phyloP scores from a whole-genome alignment of 495 filamentous ascomycete genomes.

The Durotheca rogersii region DNA sequence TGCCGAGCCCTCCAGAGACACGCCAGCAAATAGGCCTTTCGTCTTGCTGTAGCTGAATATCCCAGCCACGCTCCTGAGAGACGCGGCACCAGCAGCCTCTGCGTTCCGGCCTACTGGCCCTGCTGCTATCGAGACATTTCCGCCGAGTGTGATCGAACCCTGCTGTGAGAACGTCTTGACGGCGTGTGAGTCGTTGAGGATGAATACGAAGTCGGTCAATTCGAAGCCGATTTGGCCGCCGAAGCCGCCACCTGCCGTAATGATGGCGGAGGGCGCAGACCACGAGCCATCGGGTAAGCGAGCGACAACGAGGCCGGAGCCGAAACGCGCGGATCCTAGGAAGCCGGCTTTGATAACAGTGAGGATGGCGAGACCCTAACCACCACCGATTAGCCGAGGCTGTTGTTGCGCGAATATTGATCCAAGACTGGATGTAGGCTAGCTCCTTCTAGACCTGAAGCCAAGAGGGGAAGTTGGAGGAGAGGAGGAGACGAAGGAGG shows the following conservation, averaged over 20 bases:
- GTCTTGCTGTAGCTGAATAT: conserved; percentile 97
- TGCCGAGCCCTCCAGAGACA: conserved; percentile 86
- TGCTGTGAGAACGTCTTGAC: conserved; percentile 94
- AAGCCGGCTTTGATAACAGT: conserved; percentile 97
- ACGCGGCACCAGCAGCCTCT: conserved; percentile 93
- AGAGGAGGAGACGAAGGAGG: no score
- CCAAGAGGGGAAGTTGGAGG: no score
- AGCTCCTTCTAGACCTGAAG: background rate
- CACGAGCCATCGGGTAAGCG: conserved; percentile 88
- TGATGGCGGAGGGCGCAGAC: conserved; percentile 92
- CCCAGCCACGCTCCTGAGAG: conserved; percentile 82
- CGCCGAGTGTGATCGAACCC: conserved; percentile 86
- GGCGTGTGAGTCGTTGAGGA: conserved; percentile 87
- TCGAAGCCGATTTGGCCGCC: conserved; percentile 98
- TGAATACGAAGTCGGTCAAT: conserved; percentile 98
- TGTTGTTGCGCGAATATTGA: no score
- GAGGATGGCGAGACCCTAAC: conserved; percentile 86
- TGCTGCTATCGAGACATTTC: conserved; percentile 94
- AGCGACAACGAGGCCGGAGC: conserved; percentile 90
- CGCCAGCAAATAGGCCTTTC: conserved; percentile 94
- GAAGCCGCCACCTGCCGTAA: conserved; percentile 86
- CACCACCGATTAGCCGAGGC: conserved; percentile 9
- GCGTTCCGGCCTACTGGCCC: conserved; percentile 93
- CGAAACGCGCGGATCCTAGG: conserved; percentile 87
- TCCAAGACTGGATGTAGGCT: background rate